Percentiles rank a stretch among this genome's conserved stretches.
phyloP scores from a whole-genome alignment of 1,284 basidiomycete species.

The Singerocomus inundabilis region DNA sequence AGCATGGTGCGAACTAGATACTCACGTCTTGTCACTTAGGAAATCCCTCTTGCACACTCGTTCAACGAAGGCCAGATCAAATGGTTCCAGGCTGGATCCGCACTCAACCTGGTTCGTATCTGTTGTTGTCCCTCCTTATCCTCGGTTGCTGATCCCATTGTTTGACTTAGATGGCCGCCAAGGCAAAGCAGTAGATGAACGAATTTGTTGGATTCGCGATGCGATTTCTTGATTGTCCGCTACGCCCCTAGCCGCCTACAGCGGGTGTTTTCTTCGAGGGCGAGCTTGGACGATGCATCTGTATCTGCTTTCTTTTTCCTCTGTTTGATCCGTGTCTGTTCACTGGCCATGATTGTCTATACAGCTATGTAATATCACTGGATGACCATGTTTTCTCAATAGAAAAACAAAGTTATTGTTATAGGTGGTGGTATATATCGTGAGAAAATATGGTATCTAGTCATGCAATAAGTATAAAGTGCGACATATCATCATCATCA shows the following conservation, averaged over 20 bases:
- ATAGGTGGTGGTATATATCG: slow-evolving; percentile 1
- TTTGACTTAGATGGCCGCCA: slow-evolving; percentile 44
- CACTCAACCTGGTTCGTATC: slow-evolving; percentile 70
- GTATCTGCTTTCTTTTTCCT: background rate
- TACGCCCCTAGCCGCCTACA: slow-evolving; percentile 2
- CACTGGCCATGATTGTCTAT: slow-evolving; percentile 16
- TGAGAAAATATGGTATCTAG: background rate
- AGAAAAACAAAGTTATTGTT: slow-evolving; percentile 10
- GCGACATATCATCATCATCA: too few relatives aligned
- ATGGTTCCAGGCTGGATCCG: slow-evolving; percentile 94
- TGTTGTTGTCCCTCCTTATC: background rate
- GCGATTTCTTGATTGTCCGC: background rate
- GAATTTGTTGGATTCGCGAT: slow-evolving; percentile 3
- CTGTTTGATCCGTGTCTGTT: background rate
- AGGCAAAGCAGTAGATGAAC: slow-evolving; percentile 46
- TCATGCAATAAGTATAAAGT: too few relatives aligned
- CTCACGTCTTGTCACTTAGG: slow-evolving; percentile 31
- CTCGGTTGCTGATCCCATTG: slow-evolving; percentile 34
- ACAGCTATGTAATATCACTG: slow-evolving; percentile 30
- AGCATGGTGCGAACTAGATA: background rate
- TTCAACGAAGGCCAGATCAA: slow-evolving; percentile 90
- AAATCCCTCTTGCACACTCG: slow-evolving; percentile 72
- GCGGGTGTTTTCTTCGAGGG: background rate
- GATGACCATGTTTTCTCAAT: slow-evolving; percentile 5
- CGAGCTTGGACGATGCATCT: background rate